Base-by-base conservation (phyloP, 306 rosid genomes). In the Pyrus communis region DNA sequence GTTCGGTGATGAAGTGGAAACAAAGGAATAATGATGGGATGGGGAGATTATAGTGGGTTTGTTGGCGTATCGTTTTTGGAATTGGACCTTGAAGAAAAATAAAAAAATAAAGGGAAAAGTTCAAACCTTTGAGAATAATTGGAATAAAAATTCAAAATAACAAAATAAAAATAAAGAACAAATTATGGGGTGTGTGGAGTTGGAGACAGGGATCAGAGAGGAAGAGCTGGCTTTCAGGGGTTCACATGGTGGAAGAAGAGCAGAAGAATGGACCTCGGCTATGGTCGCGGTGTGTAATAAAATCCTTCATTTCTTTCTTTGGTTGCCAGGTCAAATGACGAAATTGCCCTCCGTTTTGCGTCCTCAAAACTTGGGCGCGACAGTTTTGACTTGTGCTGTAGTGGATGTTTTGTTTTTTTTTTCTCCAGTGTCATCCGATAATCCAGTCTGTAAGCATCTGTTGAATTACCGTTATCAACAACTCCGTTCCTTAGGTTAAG, bases 11-110 rank as follows among this genome's bases (percentile, higher is more conserved):
- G 86, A 85, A 89, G 97, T 95, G 75, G 84, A 84, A 70, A 31
- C 25, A n/a, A 95, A 92, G 97, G 78, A 87, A 87, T 77, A 79
- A 75, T 31, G 87, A 85, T 21, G 85, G 73, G 72, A n/a, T 80
- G 5, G 55, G 21, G 55, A 51, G 55, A 51, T 51, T 51, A 73
- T 67, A 52, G 35, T 43, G 86, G 58, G 83, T 87, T 87, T 83
- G 93, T 83, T 89, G 81, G 83, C 15, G 82, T 80, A 86, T 90
- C 86, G 82, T 80, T 89, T 81, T 86, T 86, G 74, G 28, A 59
- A 51, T 51, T 51, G 21, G 21, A 51, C 55, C 23, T 62, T 4
- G 38, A 62, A 70, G 9, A 64, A 27, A 77, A 64, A 71, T 51
- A 28, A 73, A 40, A 11, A 45, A n/a, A 74, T 2, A 35, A 28